A percentile compares a stretch with the other conserved stretches of the same genome.
Evolutionary conservation across 169 alveolate species (phyloP).

Genomic region (Perkinsus olseni): DNA sequence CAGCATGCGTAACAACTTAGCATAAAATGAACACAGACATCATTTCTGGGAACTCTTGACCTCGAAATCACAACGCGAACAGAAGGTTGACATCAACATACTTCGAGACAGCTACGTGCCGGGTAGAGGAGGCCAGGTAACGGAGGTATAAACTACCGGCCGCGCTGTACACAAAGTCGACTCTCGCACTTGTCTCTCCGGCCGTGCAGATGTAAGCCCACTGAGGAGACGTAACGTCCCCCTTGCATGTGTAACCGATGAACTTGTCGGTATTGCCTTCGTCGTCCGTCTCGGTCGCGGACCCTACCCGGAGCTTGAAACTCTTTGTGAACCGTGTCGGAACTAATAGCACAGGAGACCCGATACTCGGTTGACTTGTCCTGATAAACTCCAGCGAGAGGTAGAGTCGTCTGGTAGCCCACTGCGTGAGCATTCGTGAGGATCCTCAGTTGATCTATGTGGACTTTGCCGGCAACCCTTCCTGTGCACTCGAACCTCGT

Average conservation of each 20-base stretch:
- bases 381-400: neutral
- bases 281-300: neutral
- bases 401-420: neutral
- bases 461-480: neutral
- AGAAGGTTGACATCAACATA: neutral
- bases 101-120: neutral
- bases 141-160: neutral
- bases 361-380: neutral
- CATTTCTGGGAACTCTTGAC: too few relatives aligned
- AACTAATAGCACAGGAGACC: neutral
- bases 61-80: too few relatives aligned
- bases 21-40: too few relatives aligned
- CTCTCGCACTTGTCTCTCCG: neutral
- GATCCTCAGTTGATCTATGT: neutral
- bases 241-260: neutral
- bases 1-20: too few relatives aligned
- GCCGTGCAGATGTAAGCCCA: neutral
- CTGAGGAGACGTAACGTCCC: neutral
- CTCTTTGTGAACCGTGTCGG: neutral
- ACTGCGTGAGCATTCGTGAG: neutral
- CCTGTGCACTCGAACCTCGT: too few relatives aligned
- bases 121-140: neutral
- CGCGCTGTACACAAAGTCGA: neutral
- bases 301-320: neutral
- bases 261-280: neutral